phyloP scores from a whole-genome alignment of 768 basidiomycete species.

The Suillus hirtellus region DNA sequence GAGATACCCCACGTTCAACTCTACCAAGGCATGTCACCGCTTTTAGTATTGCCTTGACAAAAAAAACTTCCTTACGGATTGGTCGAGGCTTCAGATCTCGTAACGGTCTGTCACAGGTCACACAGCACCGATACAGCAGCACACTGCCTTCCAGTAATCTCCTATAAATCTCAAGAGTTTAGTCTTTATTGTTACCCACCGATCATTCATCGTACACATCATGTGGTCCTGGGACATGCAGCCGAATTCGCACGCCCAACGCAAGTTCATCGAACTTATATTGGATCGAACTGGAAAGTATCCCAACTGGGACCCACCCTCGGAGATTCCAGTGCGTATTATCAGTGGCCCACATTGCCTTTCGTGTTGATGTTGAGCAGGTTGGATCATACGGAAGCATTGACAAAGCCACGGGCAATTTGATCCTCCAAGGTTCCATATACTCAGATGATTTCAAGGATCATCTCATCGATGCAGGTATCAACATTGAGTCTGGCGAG shows the following conservation, averaged over 20 bases:
- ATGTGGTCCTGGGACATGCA: background rate
- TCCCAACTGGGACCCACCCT: slow-evolving; percentile 5
- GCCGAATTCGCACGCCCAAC: background rate
- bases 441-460: background rate
- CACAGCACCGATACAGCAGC: background rate
- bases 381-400: slow-evolving; percentile 4
- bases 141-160: background rate
- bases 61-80: background rate
- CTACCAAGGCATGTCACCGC: background rate
- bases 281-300: background rate
- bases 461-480: background rate
- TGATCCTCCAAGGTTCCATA: background rate
- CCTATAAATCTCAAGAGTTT: background rate
- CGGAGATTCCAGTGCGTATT: background rate
- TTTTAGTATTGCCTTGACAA: background rate
- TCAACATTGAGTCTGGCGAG: background rate
- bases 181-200: background rate
- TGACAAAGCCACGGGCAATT: background rate
- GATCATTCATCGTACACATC: background rate
- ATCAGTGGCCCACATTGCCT: background rate
- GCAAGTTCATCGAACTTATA: slow-evolving; percentile 1
- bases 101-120: background rate
- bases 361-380: background rate
- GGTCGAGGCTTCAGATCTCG: background rate
- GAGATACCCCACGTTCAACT: background rate